Conservation (phyloP, 2,329 filamentous ascomycete genomes). For the Pezicula neosporulosa region DNA sequence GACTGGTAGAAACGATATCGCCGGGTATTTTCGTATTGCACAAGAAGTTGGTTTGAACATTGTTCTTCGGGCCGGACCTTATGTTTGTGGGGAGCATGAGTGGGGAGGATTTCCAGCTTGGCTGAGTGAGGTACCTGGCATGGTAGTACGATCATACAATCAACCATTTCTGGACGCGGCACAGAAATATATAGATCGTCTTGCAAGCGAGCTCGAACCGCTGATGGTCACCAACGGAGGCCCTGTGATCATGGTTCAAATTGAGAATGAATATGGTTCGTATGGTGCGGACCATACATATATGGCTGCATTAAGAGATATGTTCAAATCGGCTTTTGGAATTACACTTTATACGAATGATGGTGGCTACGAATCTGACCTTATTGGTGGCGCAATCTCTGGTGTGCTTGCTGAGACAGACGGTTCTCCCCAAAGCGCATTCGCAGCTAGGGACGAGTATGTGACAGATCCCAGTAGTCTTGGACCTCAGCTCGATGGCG, state of each 20-base stretch:
- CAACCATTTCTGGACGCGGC: constrained; percentile 38
- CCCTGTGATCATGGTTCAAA: constrained; percentile 43
- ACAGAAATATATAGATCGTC: constrained; percentile 38
- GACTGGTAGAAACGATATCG: constrained; percentile 42
- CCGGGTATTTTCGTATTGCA: constrained; percentile 42
- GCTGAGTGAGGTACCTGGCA: constrained; percentile 37
- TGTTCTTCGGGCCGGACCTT: constrained; percentile 43
- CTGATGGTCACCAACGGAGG: constrained; percentile 43
- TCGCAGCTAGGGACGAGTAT: constrained; percentile 37
- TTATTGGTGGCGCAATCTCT: constrained; percentile 39
- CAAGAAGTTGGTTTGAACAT: constrained; percentile 44
- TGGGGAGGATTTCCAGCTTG: constrained; percentile 40
- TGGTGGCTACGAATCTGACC: constrained; percentile 38
- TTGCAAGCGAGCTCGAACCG: constrained; percentile 39
- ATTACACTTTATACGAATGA: constrained; percentile 47
- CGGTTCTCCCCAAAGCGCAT: constrained; percentile 37
- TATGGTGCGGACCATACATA: constrained; percentile 44
- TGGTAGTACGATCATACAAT: constrained; percentile 36
- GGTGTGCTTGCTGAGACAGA: constrained; percentile 43
- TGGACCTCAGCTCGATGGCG: constrained; percentile 44
- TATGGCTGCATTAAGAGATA: constrained; percentile 35
- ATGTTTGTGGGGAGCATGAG: constrained; percentile 44
- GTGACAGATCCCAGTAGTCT: constrained; percentile 38
- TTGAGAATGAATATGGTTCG: constrained; percentile 51
- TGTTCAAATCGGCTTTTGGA: constrained; percentile 39